Percentiles rank a stretch among this genome's conserved stretches.
phyloP scores from a whole-genome alignment of 352 stramenopile genomes.

The Globisporangium abappressorium region DNA sequence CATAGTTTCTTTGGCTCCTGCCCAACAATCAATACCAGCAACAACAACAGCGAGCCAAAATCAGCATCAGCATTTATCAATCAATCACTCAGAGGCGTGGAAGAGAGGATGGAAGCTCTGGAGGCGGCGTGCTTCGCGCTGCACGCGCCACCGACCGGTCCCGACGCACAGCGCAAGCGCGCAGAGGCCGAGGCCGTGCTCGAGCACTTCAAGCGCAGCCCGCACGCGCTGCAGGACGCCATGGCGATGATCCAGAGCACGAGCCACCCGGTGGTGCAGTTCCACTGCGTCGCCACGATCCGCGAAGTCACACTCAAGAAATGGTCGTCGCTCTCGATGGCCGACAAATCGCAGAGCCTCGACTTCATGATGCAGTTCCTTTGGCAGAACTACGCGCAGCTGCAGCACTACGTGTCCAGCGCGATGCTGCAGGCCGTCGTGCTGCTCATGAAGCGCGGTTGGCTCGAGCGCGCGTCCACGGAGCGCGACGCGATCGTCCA shows the following conservation, averaged over 20 bases:
- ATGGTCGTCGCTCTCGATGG: constrained; percentile 46
- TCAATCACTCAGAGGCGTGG: neutral
- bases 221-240: constrained; percentile 52
- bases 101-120: constrained; percentile 46
- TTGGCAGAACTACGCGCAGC: constrained; percentile 44
- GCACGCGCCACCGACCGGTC: constrained; percentile 53
- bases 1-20: constrained; percentile 3
- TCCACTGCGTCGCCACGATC: constrained; percentile 77
- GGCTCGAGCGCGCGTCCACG: constrained; percentile 56
- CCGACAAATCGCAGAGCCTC: constrained; percentile 51
- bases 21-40: neutral
- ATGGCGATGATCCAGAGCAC: constrained; percentile 48
- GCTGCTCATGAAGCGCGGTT: constrained; percentile 78
- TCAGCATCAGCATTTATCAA: neutral
- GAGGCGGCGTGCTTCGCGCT: constrained; percentile 68
- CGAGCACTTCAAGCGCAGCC: constrained; percentile 82
- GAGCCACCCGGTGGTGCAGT: constrained; percentile 61
- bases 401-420: constrained; percentile 60
- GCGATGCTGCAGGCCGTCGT: constrained; percentile 69
- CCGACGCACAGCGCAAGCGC: constrained; percentile 47
- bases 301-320: constrained; percentile 72
- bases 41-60: neutral
- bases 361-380: constrained; percentile 82
- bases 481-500: constrained; percentile 59
- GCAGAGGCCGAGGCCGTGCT: constrained; percentile 62